Evolutionary conservation across 257 asterid genomes (phyloP).

Genomic region (Nicotiana knightiana): DNA sequence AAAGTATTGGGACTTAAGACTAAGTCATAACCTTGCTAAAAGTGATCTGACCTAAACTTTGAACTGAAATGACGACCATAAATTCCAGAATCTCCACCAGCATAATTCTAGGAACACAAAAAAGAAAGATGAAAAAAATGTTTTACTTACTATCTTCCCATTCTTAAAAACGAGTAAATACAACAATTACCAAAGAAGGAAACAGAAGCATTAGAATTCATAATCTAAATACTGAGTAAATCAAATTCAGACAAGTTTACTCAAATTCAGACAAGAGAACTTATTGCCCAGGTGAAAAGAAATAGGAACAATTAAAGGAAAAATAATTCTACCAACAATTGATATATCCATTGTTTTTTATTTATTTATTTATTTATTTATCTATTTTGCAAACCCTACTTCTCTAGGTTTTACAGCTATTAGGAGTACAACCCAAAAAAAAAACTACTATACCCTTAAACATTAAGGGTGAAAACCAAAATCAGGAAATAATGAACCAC

Average conservation of each 20-base stretch:
- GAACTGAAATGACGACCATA: slow-evolving; percentile 84
- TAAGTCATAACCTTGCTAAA: background rate
- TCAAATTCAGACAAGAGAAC: slow-evolving; percentile 14
- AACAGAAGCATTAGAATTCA: background rate
- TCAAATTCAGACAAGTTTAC: background rate
- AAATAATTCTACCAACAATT: background rate
- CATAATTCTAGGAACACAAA: slow-evolving; percentile 64
- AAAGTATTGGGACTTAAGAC: background rate
- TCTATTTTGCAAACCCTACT: background rate
- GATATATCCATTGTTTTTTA: background rate
- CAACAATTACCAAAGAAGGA: background rate
- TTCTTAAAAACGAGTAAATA: background rate
- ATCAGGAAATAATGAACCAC: background rate
- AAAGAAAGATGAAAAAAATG: slow-evolving; percentile 6
- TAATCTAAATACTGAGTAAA: slow-evolving; percentile 1
- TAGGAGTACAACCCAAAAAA: background rate
- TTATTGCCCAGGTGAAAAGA: slow-evolving; percentile 93
- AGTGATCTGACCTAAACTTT: slow-evolving; percentile 44
- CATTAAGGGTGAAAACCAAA: background rate
- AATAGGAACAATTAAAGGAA: background rate
- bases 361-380: too few species aligned
- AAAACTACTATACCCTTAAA: background rate
- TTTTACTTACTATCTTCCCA: background rate
- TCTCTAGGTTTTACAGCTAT: background rate
- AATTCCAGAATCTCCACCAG: slow-evolving; percentile 89